Percentiles rank a stretch among this genome's conserved stretches.
Evolutionary conservation across 2,329 filamentous ascomycete species (phyloP).

Genomic region (Aspergillus glaucus): DNA sequence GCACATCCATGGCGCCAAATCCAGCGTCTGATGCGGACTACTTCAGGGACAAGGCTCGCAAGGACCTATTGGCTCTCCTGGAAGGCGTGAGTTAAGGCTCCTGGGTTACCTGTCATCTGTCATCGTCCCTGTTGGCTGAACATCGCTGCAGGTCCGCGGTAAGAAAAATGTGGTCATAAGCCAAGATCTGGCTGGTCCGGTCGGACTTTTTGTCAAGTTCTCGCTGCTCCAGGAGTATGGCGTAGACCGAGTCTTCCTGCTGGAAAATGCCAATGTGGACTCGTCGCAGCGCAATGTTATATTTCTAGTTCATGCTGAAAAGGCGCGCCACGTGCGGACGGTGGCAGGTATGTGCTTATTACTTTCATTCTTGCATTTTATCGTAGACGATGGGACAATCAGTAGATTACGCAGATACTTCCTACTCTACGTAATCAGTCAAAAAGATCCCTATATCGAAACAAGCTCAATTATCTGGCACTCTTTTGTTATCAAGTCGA

Average conservation of each 20-base stretch:
- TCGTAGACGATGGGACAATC: constrained; percentile 40
- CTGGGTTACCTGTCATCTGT: constrained; percentile 10
- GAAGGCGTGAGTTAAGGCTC: constrained; percentile 74
- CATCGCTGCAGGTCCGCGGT: constrained; percentile 68
- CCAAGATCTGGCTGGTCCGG: constrained; percentile 77
- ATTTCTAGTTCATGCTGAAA: constrained; percentile 87
- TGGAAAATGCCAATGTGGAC: constrained; percentile 94
- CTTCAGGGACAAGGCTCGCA: constrained; percentile 58
- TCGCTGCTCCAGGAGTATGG: constrained; percentile 94
- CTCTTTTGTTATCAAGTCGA: constrained; percentile 32
- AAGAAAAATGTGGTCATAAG: constrained; percentile 98
- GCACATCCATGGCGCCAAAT: constrained; percentile 36
- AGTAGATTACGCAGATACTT: constrained; percentile 54
- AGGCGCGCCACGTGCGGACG: constrained; percentile 70
- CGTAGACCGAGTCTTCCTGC: constrained; percentile 92
- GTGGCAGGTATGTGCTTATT: constrained; percentile 69
- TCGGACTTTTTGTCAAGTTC: constrained; percentile 90
- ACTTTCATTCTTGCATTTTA: constrained; percentile 7
- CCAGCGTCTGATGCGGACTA: constrained; percentile 41
- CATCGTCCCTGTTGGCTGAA: constrained; percentile 13
- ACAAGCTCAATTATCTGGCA: constrained; percentile 18
- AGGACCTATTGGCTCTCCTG: constrained; percentile 82
- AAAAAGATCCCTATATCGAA: constrained; percentile 48
- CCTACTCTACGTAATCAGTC: constrained; percentile 52
- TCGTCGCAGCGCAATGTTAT: constrained; percentile 91